Evolutionary conservation across 2,329 filamentous ascomycete genomes (phyloP), one percentile per base, ranked within the genome.

Genomic region (Phaeomoniella chlamydospora): DNA sequence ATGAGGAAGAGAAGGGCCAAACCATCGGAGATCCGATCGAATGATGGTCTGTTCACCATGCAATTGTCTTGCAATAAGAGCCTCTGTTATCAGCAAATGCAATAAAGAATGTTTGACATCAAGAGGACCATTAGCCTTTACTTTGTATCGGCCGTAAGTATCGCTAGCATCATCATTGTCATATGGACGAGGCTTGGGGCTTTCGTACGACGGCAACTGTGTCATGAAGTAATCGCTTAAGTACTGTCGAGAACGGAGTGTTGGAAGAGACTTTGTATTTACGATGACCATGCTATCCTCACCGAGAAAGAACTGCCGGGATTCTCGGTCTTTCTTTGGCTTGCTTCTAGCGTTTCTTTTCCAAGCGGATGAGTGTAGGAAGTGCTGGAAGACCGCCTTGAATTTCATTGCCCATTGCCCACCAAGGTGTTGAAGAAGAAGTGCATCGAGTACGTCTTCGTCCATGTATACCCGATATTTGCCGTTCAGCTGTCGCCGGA

Each of bases 401-500:
- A 73, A 56, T 19, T 58, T 52, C 3, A 68, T 58, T 2, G 64
- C 58, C 63, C 67, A 72, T 34, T 59, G 61, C 3, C 67, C 51
- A 4, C 69, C 70, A 22, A 74, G 57, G 41, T 64, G 70, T 31
- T 74, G 67, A 2, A 73, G 49, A 15, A 74, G 57, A 5, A 74
- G 59, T 2, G 66, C 64, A 43, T 73, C 66, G 5, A 73, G 59
- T 14, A 72, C 54, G 41, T 77, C 72, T 43, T 71, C 68, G 34
- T 74, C 68, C 58, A 72, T 70, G 45, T 64, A 73, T 16, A 74
- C 65, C 2, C 71, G 59, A 46, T 76, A 77, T 40, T 70, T 68
- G 3, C 68, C 68, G 43, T 71, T 73, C 22, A 74, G 47, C 35
- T 71, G 65, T 5, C 66, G 61, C 22, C 68, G 60, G 57, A 67